A percentile compares a stretch with the other conserved stretches of the same genome.
phyloP scores from a whole-genome alignment of 2,329 filamentous ascomycete species.

The Diaporthe sp. region DNA sequence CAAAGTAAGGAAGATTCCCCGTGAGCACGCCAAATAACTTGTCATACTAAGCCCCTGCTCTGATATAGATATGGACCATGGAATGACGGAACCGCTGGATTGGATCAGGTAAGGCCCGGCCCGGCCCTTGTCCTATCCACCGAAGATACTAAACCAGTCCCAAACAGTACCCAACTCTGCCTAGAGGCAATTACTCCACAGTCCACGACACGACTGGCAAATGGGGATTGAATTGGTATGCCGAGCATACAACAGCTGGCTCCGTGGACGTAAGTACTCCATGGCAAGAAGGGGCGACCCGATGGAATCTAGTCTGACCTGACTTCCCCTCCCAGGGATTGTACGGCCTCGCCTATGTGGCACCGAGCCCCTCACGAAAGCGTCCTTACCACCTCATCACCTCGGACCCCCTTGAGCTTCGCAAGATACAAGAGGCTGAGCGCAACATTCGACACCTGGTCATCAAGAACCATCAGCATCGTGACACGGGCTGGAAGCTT shows the following conservation, averaged over 20 bases:
- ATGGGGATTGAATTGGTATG: constrained; percentile 43
- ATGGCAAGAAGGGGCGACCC: no score
- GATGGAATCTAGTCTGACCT: neutral
- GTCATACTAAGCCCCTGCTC: neutral
- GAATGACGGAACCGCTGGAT: constrained; percentile 41
- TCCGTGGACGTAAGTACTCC: constrained; percentile 35
- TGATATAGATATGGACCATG: constrained; percentile 37
- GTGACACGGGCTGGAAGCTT: constrained; percentile 42
- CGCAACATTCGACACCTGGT: constrained; percentile 38
- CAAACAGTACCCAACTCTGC: constrained; percentile 39
- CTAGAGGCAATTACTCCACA: constrained; percentile 40
- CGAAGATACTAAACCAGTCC: neutral
- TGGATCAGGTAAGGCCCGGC: constrained; percentile 37
- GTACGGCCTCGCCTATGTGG: constrained; percentile 41
- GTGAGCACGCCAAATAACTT: neutral
- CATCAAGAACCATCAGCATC: constrained; percentile 42
- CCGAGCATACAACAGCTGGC: constrained; percentile 41
- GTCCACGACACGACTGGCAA: constrained; percentile 39
- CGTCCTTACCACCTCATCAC: constrained; percentile 41
- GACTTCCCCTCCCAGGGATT: constrained; percentile 26
- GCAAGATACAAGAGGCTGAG: constrained; percentile 41
- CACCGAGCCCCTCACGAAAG: constrained; percentile 39
- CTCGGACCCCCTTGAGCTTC: constrained; percentile 32
- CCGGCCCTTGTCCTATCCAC: neutral
- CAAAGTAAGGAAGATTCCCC: neutral